These are phyloP conservation scores for Murraya paniculata DNA, from an alignment of 345 rosid genomes.

Conservation along the genomic window DNA sequence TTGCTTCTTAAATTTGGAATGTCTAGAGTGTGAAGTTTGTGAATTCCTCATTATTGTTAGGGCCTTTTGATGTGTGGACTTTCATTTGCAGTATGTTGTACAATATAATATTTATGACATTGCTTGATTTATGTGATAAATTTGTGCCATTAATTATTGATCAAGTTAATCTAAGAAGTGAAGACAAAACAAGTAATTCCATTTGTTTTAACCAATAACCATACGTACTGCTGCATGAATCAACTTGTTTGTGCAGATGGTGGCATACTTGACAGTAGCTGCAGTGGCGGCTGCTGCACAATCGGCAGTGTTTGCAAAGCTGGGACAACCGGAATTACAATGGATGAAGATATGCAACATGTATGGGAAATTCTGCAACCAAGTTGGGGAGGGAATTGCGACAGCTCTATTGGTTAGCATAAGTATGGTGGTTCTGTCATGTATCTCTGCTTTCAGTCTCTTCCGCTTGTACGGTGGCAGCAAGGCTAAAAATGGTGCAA, in stretches of 20 bases:
- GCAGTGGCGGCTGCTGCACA: slow-evolving; percentile 74
- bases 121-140: not conserved
- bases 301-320: slow-evolving; percentile 62
- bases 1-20: not conserved
- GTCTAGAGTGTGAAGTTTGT: not conserved
- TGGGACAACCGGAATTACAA: slow-evolving; percentile 70
- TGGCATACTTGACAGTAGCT: slow-evolving; percentile 75
- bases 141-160: not conserved
- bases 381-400: slow-evolving; percentile 55
- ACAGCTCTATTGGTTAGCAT: slow-evolving; percentile 49
- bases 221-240: not conserved
- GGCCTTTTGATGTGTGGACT: not conserved
- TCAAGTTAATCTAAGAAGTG: not conserved
- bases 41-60: not conserved
- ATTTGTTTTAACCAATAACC: not conserved
- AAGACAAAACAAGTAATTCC: not conserved
- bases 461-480: slow-evolving; percentile 68
- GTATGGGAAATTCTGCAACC: slow-evolving; percentile 86
- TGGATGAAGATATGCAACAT: slow-evolving; percentile 83
- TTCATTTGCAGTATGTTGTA: not conserved
- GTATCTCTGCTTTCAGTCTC: slow-evolving; percentile 75
- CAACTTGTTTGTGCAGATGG: slow-evolving; percentile 38
- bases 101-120: not conserved
- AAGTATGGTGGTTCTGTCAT: slow-evolving; percentile 55
- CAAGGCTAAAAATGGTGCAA: slow-evolving; percentile 25